Conservation (phyloP, 2,329 filamentous ascomycete species). For the Macrophomina phaseolina region DNA sequence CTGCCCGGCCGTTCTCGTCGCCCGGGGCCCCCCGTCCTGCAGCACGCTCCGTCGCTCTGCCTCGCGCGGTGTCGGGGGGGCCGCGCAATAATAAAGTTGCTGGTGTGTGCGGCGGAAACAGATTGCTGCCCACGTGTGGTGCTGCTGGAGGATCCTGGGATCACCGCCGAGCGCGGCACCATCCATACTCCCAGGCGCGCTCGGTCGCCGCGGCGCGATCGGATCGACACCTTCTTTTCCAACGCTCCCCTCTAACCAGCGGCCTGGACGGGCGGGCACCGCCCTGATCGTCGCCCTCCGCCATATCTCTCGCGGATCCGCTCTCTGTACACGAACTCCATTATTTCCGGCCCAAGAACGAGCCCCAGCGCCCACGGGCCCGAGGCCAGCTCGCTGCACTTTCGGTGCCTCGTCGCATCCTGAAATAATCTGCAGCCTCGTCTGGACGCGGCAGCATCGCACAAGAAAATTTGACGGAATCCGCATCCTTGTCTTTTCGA, state of each 20-base stretch:
- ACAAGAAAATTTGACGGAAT: slow-evolving; percentile 13
- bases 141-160: slow-evolving; percentile 12
- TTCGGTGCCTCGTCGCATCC: slow-evolving; percentile 14
- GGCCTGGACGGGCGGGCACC: neutral
- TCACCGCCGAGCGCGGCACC: slow-evolving; percentile 12
- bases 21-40: neutral
- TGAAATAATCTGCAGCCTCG: slow-evolving; percentile 21
- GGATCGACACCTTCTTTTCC: slow-evolving; percentile 20
- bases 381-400: neutral
- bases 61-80: neutral
- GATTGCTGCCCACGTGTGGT: slow-evolving; percentile 19
- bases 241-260: neutral
- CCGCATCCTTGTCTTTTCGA: slow-evolving; percentile 10
- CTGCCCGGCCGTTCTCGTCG: no score
- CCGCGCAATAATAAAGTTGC: slow-evolving; percentile 1
- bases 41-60: neutral
- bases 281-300: slow-evolving; percentile 10
- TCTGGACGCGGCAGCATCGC: slow-evolving; percentile 19
- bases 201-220: slow-evolving; percentile 22
- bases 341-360: slow-evolving; percentile 4
- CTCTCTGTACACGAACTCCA: neutral
- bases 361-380: neutral
- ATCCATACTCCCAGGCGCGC: neutral
- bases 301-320: neutral
- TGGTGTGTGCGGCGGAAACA: slow-evolving; percentile 20